phyloP scores from a whole-genome alignment of 495 filamentous ascomycete species.

The Daldinia loculata region DNA sequence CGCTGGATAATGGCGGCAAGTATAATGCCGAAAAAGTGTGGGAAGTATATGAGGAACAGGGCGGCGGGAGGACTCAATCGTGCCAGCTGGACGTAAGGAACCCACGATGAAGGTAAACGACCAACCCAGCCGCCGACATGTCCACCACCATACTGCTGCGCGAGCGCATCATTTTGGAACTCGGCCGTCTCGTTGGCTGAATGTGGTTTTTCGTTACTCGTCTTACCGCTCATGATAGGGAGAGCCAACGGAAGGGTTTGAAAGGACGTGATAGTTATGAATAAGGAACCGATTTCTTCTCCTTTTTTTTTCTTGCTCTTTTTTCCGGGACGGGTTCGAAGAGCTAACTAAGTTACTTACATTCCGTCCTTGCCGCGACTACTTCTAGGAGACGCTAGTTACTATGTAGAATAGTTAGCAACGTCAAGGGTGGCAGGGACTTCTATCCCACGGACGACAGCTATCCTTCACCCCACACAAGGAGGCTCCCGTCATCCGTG shows the following conservation, averaged over 20 bases:
- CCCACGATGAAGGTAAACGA: slow-evolving; percentile 44
- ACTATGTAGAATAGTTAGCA: neutral
- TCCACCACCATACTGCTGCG: slow-evolving; percentile 45
- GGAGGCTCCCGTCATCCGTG: neutral
- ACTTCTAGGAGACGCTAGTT: neutral
- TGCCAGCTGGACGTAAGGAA: slow-evolving; percentile 50
- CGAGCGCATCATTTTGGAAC: slow-evolving; percentile 38
- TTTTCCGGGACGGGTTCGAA: neutral
- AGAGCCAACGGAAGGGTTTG: neutral
- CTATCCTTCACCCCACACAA: neutral
- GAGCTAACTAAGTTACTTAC: neutral
- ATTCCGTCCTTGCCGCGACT: neutral
- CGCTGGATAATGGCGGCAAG: slow-evolving; percentile 46
- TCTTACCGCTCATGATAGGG: slow-evolving; percentile 20
- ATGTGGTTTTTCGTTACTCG: slow-evolving; percentile 27
- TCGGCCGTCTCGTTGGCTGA: slow-evolving; percentile 21
- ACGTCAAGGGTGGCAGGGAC: neutral
- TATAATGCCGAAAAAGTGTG: slow-evolving; percentile 51
- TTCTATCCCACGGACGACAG: neutral
- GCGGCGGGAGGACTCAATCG: slow-evolving; percentile 50
- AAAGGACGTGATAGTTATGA: slow-evolving; percentile 1
- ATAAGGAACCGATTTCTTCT: neutral
- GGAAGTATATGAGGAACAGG: slow-evolving; percentile 51
- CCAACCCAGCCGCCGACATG: slow-evolving; percentile 46
- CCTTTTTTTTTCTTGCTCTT: neutral